These are phyloP conservation scores for Erysimum pusillum DNA, from an alignment of 441 rosid genomes.

Conservation along the genomic window DNA sequence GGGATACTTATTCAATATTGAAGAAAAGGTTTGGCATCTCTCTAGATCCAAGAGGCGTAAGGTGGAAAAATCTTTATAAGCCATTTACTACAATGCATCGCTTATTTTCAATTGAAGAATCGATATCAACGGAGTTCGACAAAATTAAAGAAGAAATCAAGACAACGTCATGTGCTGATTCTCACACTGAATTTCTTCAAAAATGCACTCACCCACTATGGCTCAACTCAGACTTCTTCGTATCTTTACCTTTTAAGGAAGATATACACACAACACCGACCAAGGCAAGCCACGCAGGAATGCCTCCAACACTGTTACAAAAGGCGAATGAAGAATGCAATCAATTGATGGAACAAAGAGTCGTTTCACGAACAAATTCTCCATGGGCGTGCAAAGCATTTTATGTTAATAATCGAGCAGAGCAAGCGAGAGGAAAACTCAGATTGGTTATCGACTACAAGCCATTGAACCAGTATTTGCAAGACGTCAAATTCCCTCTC, in stretches of 20 bases:
- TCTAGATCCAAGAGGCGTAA: too few species aligned
- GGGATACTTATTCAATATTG: too few species aligned
- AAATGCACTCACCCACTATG: neutral
- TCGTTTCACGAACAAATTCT: neutral
- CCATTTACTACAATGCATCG: too few species aligned
- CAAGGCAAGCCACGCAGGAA: neutral
- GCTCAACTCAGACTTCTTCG: neutral
- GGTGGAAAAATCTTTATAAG: too few species aligned
- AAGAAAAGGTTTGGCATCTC: too few species aligned
- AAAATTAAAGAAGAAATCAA: too few species aligned
- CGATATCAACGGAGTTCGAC: too few species aligned
- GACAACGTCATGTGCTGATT: too few species aligned
- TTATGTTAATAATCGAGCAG: neutral
- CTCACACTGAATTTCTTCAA: too few species aligned
- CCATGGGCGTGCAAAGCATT: neutral
- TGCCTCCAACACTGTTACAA: neutral
- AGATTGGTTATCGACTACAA: neutral
- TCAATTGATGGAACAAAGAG: neutral
- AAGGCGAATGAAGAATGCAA: neutral
- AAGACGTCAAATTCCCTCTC: neutral
- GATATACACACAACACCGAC: neutral
- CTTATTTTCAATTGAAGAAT: too few species aligned
- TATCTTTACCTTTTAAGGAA: neutral
- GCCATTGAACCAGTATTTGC: neutral
- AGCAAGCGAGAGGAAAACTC: constrained; percentile 1